A percentile compares a stretch with the other conserved stretches of the same genome.
phyloP scores from a whole-genome alignment of 1,139 yeast genomes.

The Yamadazyma mexicana region DNA sequence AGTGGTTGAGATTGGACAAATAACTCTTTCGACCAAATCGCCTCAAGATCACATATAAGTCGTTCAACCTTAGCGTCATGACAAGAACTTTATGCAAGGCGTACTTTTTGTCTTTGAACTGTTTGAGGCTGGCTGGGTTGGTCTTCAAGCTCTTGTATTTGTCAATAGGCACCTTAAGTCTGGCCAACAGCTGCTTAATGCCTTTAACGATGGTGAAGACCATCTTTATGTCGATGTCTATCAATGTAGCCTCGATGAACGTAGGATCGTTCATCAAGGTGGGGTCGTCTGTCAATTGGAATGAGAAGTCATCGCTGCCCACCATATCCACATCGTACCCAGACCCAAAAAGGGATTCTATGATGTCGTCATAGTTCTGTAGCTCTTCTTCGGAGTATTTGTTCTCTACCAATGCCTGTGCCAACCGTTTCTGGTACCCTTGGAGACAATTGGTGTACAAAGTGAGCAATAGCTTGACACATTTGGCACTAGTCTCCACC shows the following conservation, averaged over 20 bases:
- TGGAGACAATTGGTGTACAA: conserved; percentile 41
- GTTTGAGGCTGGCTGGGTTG: conserved; percentile 13
- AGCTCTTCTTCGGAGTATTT: conserved; percentile 4
- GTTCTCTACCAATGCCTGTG: conserved; percentile 39
- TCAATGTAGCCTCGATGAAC: conserved; percentile 32
- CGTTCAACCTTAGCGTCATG: conserved; percentile 45
- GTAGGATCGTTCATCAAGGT: conserved; percentile 15
- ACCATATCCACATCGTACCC: conserved; percentile 19
- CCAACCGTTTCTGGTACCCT: conserved; percentile 49
- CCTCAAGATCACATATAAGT: conserved; percentile 44
- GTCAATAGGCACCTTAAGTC: conserved; percentile 25
- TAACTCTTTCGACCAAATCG: conserved; percentile 46
- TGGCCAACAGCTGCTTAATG: conserved; percentile 21
- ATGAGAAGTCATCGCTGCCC: conserved; percentile 16
- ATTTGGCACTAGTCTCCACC: conserved; percentile 28
- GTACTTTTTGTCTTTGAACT: conserved; percentile 23
- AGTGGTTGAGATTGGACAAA: conserved; percentile 40
- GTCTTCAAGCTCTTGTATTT: conserved; percentile 24
- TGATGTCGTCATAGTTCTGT: conserved; percentile 6
- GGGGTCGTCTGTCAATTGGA: conserved; percentile 18
- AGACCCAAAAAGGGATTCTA: conserved; percentile 7
- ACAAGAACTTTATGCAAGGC: conserved; percentile 51
- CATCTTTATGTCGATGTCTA: conserved; percentile 45
- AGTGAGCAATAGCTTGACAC: conserved; percentile 36
- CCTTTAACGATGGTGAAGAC: conserved; percentile 25